Evolutionary conservation across 768 basidiomycete species (phyloP).

Genomic region (Gymnopilus junonius): DNA sequence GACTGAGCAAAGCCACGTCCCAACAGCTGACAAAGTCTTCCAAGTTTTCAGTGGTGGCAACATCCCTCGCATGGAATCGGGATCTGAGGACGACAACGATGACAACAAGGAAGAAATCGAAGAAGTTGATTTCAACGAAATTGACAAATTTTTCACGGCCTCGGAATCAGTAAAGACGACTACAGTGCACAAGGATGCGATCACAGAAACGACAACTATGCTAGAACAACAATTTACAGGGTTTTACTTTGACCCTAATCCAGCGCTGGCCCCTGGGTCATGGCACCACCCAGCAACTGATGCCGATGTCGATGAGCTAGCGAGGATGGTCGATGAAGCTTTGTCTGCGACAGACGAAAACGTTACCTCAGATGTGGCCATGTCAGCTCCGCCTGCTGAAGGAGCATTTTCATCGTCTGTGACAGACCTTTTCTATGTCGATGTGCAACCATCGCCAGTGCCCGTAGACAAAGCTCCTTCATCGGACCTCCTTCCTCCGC

Average conservation of each 20-base stretch:
- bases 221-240: conserved; percentile 21
- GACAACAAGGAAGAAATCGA: conserved; percentile 44
- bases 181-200: conserved; percentile 21
- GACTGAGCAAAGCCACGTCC: conserved; percentile 58
- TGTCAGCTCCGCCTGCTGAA: conserved; percentile 5
- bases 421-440: conserved; percentile 15
- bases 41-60: conserved; percentile 58
- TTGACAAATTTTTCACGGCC: conserved; percentile 50
- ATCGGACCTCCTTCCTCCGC: conserved; percentile 20
- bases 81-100: conserved; percentile 33
- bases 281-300: not conserved
- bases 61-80: conserved; percentile 26
- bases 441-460: conserved; percentile 27
- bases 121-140: conserved; percentile 71
- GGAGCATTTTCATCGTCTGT: not conserved
- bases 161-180: conserved; percentile 16
- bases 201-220: conserved; percentile 6
- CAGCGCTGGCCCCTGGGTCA: conserved; percentile 1
- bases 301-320: conserved; percentile 18
- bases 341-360: conserved; percentile 18
- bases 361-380: not conserved
- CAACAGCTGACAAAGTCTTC: conserved; percentile 72
- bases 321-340: conserved; percentile 25
- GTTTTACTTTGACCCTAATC: conserved; percentile 16
- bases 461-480: conserved; percentile 15